Conservation (phyloP, 1,284 basidiomycete species). For the Naganishia sp. region DNA sequence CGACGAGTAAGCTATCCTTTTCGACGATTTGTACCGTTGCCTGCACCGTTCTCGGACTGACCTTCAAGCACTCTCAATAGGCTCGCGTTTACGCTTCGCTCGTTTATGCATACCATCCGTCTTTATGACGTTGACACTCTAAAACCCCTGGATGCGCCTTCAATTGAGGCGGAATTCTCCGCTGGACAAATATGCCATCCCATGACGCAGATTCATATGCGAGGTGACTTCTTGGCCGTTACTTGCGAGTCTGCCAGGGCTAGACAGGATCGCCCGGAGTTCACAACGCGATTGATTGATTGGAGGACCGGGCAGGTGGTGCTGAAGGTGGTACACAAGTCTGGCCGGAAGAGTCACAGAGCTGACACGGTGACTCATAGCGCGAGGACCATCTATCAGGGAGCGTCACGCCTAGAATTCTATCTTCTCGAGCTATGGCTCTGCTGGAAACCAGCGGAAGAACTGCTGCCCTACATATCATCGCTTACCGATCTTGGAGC, state of each 20-base stretch:
- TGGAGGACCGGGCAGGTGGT: slow-evolving; percentile 6
- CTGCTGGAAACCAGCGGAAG: slow-evolving; percentile 3
- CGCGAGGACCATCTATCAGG: background rate
- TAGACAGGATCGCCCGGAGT: background rate
- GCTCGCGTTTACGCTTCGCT: slow-evolving; percentile 3
- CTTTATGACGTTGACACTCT: slow-evolving; percentile 3
- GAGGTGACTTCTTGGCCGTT: slow-evolving; percentile 5
- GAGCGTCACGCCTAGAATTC: slow-evolving; percentile 6
- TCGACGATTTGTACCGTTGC: no score
- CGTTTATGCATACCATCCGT: slow-evolving; percentile 2
- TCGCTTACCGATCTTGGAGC: background rate
- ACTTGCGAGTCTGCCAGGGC: slow-evolving; percentile 1
- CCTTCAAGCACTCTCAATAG: background rate
- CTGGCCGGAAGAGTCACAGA: no score
- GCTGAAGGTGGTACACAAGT: background rate
- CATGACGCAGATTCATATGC: slow-evolving; percentile 12
- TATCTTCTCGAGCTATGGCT: slow-evolving; percentile 1
- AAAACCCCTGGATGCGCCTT: background rate
- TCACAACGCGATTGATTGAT: slow-evolving; percentile 1
- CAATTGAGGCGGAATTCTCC: slow-evolving; percentile 12
- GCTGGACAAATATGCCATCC: slow-evolving; percentile 14
- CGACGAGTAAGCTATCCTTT: slow-evolving; percentile 1
- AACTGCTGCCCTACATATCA: background rate
- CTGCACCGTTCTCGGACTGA: background rate
- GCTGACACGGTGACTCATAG: background rate